Evolutionary conservation across 2,329 filamentous ascomycete species (phyloP), one percentile per base, ranked within the genome.

Genomic region (Exophiala viscosa): DNA sequence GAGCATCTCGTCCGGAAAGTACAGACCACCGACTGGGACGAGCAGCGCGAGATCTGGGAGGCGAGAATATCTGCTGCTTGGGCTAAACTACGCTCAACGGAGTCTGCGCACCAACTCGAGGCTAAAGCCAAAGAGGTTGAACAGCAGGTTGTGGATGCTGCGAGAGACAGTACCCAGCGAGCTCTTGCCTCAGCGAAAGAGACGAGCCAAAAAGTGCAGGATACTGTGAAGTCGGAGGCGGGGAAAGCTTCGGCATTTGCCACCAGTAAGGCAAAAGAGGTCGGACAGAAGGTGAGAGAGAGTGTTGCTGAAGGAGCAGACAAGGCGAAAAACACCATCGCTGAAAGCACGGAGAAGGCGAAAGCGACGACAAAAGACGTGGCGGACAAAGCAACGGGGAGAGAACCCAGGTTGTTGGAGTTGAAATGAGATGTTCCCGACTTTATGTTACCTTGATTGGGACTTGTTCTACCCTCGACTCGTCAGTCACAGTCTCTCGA

Each of bases 1-100:
- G 80, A 86, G 67, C 76, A 76, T 55, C 77, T 85, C 46, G 85
- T 87, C 50, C 76, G 76, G 53, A 85, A 82, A 77, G 79, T 82
- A 51, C 82, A 90, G 70, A 76, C 71, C 32, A 83, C 79, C 55
- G 81, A 87, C 67, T 89, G 85, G 85, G 44, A 49, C 8, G 42
- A 42, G 39, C 52, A 57, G 39, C 50, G 57, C 14, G 48, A 54
- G 35, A 23, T 45, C 11, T 55, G 50, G 42, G 57, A 61, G 33
- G 49, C 58, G 45, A 56, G 51, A 20, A 51, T 56, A 31, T 50
- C 52, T 38, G 42, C 49, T 38, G 52, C 48, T 15, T 57, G 52
- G 55, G 31, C 40, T 32, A 54, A 50, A 33, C 28, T 61, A 11
- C 36, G 53, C 13, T 35, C 50, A 4, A 50, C 45, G 13, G 47